These are phyloP conservation scores for Magnusiomyces magnusii DNA, from an alignment of 1,139 yeast genomes.

Conservation along the genomic window DNA sequence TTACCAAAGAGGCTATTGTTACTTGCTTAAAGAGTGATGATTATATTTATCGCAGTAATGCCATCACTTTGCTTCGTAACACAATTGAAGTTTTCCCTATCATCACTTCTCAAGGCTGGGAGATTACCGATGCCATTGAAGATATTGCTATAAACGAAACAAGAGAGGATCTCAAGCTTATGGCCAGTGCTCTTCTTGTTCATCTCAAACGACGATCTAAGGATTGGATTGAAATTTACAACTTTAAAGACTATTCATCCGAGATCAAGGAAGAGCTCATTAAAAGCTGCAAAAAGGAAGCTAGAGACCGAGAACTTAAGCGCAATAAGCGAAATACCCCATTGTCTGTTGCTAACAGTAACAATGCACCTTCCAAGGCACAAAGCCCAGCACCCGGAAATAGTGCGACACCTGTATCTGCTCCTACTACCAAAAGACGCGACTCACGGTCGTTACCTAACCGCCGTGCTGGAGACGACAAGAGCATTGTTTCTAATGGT, in stretches of 20 bases:
- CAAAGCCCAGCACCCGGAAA: background rate
- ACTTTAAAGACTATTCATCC: constrained; percentile 24
- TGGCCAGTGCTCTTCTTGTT: constrained; percentile 72
- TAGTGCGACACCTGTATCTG: background rate
- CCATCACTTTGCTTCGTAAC: constrained; percentile 69
- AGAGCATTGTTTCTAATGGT: background rate
- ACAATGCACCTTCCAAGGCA: constrained; percentile 1
- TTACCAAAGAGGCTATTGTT: constrained; percentile 42
- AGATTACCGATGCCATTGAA: constrained; percentile 43
- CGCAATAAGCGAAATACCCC: background rate
- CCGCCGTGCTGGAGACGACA: background rate
- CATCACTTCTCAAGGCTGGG: constrained; percentile 60
- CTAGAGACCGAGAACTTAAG: constrained; percentile 18
- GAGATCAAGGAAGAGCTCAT: constrained; percentile 20
- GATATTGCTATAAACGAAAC: constrained; percentile 46
- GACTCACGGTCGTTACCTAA: background rate
- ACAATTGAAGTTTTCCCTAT: constrained; percentile 59
- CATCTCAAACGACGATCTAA: constrained; percentile 54
- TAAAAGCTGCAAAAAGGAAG: constrained; percentile 15
- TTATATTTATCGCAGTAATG: constrained; percentile 76
- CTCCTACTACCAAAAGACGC: background rate
- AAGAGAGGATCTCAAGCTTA: constrained; percentile 74
- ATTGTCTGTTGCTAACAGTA: background rate
- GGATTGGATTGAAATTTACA: constrained; percentile 44
- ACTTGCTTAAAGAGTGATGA: constrained; percentile 48